Evolutionary conservation across 2,329 filamentous ascomycete species (phyloP).

Genomic region (Trichoderma atrobrunneum): DNA sequence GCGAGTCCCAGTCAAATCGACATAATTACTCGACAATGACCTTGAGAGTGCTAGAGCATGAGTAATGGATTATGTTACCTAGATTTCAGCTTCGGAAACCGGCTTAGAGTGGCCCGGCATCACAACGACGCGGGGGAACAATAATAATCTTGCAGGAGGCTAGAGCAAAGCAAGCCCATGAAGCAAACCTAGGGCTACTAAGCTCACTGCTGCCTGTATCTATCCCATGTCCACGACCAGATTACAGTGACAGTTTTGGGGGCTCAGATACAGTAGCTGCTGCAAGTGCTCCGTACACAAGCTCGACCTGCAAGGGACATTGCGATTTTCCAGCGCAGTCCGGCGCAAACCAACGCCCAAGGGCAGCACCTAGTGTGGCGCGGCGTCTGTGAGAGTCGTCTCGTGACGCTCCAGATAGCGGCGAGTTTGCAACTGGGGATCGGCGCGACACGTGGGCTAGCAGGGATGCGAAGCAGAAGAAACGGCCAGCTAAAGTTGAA

Average conservation of each 20-base stretch:
- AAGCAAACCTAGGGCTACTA: neutral
- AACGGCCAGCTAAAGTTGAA: neutral
- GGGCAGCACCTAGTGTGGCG: neutral
- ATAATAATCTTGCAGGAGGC: neutral
- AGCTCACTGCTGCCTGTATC: neutral
- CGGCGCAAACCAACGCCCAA: constrained; percentile 19
- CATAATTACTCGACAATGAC: neutral
- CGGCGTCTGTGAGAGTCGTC: neutral
- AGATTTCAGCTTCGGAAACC: neutral
- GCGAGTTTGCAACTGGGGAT: constrained; percentile 14
- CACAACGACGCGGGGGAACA: neutral
- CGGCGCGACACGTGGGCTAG: constrained; percentile 23
- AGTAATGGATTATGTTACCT: neutral
- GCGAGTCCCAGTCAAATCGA: neutral
- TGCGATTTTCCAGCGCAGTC: neutral
- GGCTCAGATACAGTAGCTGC: neutral
- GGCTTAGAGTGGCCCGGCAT: neutral
- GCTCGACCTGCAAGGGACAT: neutral
- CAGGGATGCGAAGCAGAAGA: constrained; percentile 17
- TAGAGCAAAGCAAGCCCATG: neutral
- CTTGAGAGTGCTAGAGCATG: neutral
- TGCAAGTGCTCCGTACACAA: neutral
- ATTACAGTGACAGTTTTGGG: neutral
- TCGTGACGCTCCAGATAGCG: constrained; percentile 9
- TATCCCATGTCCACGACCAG: neutral